Evolutionary conservation across 139 green algal genomes (phyloP).

Genomic region (Auxenochlorella pyrenoidosa): DNA sequence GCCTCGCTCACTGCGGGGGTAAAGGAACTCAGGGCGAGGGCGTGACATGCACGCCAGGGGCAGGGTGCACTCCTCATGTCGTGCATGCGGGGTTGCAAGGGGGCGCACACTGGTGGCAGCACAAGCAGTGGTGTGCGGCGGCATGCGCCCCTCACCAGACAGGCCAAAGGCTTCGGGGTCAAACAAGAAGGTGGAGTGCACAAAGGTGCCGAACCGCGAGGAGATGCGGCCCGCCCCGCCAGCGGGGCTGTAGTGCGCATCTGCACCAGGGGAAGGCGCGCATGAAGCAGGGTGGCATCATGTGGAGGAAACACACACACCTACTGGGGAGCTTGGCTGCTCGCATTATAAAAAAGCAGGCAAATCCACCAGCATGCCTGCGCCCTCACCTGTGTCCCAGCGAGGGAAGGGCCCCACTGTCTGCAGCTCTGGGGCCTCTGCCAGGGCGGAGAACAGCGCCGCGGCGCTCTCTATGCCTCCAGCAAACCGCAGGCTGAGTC

Average conservation of each 20-base stretch:
- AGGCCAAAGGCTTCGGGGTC: constrained; percentile 75
- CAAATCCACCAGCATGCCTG: too few relatives aligned
- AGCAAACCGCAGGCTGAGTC: constrained; percentile 50
- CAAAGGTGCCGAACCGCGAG: constrained; percentile 72
- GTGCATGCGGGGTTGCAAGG: too few relatives aligned
- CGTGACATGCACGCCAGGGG: too few relatives aligned
- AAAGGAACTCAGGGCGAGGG: background rate
- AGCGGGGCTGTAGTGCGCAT: constrained; percentile 55
- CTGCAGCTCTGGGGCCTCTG: constrained; percentile 68
- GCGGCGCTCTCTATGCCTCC: constrained; percentile 43
- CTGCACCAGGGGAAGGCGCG: background rate
- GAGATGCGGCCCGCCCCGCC: constrained; percentile 39
- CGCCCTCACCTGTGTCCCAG: constrained; percentile 63
- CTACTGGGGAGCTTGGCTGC: too few relatives aligned
- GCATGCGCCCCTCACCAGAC: background rate
- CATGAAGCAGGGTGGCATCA: background rate
- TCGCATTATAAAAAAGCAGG: too few relatives aligned
- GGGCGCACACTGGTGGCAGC: background rate
- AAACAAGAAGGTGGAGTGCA: constrained; percentile 71
- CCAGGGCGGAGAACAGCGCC: constrained; percentile 47
- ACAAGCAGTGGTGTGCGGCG: background rate
- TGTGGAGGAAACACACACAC: too few relatives aligned
- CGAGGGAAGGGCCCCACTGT: constrained; percentile 54
- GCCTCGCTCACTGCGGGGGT: constrained; percentile 54
- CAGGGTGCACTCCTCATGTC: too few relatives aligned